Conservation (phyloP, 2,329 filamentous ascomycete species). For the Xylaria sp. region DNA sequence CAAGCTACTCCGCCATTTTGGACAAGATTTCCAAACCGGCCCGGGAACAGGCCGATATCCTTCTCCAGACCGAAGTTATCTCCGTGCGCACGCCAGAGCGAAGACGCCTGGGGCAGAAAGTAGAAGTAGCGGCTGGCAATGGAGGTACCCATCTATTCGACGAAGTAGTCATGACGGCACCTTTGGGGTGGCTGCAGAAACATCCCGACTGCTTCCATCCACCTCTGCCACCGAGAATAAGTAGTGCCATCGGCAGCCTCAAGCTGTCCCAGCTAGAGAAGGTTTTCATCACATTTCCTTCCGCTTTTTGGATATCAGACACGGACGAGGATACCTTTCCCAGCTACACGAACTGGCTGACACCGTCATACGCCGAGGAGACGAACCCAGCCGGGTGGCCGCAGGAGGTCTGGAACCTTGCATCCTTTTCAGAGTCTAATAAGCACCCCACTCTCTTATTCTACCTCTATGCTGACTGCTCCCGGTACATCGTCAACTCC, state of each 20-base stretch:
- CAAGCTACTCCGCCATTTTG: slow-evolving; percentile 69
- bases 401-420: neutral
- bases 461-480: neutral
- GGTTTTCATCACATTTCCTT: slow-evolving; percentile 43
- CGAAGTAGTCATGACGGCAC: slow-evolving; percentile 2
- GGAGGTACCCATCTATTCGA: slow-evolving; percentile 2
- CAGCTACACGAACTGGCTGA: slow-evolving; percentile 11
- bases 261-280: slow-evolving; percentile 46
- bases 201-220: neutral
- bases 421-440: neutral
- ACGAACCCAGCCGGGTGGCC: neutral
- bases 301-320: slow-evolving; percentile 42
- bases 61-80: neutral
- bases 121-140: slow-evolving; percentile 1
- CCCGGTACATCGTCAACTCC: neutral
- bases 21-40: slow-evolving; percentile 58
- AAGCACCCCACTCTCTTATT: neutral
- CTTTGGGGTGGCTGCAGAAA: neutral
- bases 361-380: neutral
- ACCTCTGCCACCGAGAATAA: slow-evolving; percentile 45
- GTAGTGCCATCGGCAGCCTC: slow-evolving; percentile 55
- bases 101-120: neutral
- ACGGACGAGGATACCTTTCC: slow-evolving; percentile 29
- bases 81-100: slow-evolving; percentile 1
- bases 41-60: slow-evolving; percentile 16